These are phyloP conservation scores for Cyclotella distinguenda DNA, from an alignment of 108 stramenopile genomes.

Conservation along the genomic window DNA sequence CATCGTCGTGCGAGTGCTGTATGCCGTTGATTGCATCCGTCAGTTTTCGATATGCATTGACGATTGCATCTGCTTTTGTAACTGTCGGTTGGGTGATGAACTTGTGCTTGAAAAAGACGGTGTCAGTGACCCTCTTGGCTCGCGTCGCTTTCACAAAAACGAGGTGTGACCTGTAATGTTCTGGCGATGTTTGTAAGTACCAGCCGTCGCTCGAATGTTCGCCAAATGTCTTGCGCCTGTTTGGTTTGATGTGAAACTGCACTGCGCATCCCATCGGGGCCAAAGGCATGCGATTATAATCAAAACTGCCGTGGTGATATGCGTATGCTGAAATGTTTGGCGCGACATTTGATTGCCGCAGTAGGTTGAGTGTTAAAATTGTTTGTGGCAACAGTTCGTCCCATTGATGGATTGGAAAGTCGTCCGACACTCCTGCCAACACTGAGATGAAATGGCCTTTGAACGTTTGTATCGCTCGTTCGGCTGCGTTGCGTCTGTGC, in stretches of 20 bases:
- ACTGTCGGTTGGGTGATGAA: slow-evolving; percentile 18
- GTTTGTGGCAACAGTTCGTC: slow-evolving; percentile 37
- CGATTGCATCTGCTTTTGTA: slow-evolving; percentile 3
- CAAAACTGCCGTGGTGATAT: slow-evolving; percentile 17
- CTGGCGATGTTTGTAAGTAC: slow-evolving; percentile 8
- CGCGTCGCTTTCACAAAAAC: slow-evolving; percentile 2
- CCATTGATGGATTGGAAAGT: slow-evolving; percentile 43
- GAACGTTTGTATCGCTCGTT: slow-evolving; percentile 56
- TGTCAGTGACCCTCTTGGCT: slow-evolving; percentile 16
- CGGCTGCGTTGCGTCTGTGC: slow-evolving; percentile 43
- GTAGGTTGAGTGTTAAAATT: slow-evolving; percentile 28
- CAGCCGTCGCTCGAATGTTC: slow-evolving; percentile 15
- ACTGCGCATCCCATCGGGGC: slow-evolving; percentile 46
- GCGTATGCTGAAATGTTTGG: slow-evolving; percentile 18
- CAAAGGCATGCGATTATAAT: slow-evolving; percentile 49
- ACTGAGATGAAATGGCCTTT: slow-evolving; percentile 49
- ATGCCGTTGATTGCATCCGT: neutral
- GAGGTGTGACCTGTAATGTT: slow-evolving; percentile 18
- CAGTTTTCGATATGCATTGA: slow-evolving; percentile 2
- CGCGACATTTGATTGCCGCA: slow-evolving; percentile 24
- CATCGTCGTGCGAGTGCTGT: neutral
- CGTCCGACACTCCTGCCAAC: slow-evolving; percentile 17
- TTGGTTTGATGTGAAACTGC: too few species aligned
- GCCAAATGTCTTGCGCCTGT: slow-evolving; percentile 6
- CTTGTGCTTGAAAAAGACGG: slow-evolving; percentile 12